A percentile compares a stretch with the other conserved stretches of the same genome.
Evolutionary conservation across 495 filamentous ascomycete genomes (phyloP).

Genomic region (Penicillium steckii): DNA sequence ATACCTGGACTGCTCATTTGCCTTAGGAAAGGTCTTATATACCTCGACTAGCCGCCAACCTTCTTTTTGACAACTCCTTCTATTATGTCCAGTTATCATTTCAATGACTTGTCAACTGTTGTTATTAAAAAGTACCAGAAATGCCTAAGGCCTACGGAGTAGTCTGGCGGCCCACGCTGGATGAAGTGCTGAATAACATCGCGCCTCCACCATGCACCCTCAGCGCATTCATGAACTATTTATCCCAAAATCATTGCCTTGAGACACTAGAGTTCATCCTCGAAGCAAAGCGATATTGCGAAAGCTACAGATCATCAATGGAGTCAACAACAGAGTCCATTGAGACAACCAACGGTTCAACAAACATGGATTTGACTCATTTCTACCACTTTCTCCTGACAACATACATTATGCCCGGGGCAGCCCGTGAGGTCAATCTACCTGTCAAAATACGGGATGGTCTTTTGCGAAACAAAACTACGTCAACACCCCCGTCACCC

Average conservation of each 20-base stretch:
- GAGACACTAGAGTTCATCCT: constrained; percentile 90
- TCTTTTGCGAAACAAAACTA: constrained; percentile 60
- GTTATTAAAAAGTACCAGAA: background rate
- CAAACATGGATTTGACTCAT: background rate
- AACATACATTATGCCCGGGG: constrained; percentile 75
- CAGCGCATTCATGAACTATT: constrained; percentile 80
- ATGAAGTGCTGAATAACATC: constrained; percentile 75
- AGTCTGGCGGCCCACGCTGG: constrained; percentile 63
- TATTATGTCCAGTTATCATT: background rate
- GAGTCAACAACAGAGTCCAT: background rate
- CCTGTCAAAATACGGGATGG: constrained; percentile 71
- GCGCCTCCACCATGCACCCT: constrained; percentile 83
- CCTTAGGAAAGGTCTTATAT: background rate
- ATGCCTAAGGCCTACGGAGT: background rate
- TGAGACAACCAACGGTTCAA: background rate
- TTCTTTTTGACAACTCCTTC: background rate
- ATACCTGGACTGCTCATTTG: background rate
- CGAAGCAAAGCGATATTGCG: constrained; percentile 57
- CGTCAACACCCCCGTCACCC: constrained; percentile 65
- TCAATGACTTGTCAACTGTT: background rate
- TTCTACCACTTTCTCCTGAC: constrained; percentile 44
- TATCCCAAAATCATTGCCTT: constrained; percentile 87
- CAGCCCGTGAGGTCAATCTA: constrained; percentile 79
- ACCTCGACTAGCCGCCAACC: background rate
- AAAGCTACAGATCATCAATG: background rate